A percentile compares a stretch with the other conserved stretches of the same genome.
Conservation (phyloP, 1,139 yeast species). For the Kluyveromyces sp. region DNA sequence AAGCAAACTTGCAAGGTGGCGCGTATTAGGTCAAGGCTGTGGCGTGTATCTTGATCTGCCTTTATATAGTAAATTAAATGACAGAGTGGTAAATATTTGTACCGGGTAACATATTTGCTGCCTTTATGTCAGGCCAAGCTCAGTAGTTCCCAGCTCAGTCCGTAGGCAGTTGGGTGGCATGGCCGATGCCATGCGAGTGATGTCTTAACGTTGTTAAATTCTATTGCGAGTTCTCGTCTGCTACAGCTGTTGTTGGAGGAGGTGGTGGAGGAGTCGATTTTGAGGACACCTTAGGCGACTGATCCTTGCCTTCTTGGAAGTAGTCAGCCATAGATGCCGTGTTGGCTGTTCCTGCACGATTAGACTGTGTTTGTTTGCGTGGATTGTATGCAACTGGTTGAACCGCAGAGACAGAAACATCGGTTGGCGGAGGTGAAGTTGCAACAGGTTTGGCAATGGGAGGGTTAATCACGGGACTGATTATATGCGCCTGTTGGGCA, state of each 20-base stretch:
- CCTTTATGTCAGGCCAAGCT: no score
- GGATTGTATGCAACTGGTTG: conserved; percentile 10
- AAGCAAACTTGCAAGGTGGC: not conserved
- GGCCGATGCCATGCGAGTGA: no score
- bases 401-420: conserved; percentile 18
- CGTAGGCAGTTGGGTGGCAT: no score
- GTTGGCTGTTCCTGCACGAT: conserved; percentile 18
- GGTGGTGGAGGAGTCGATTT: conserved; percentile 19
- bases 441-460: conserved; percentile 4
- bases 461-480: not conserved
- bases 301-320: conserved; percentile 34
- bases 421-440: conserved; percentile 13
- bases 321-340: conserved; percentile 30
- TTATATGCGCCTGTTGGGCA: not conserved
- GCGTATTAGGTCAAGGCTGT: not conserved
- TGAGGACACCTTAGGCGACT: conserved; percentile 23
- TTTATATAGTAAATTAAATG: not conserved
- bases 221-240: not conserved
- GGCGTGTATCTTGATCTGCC: not conserved
- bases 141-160: no score
- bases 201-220: no score
- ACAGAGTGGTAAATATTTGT: not conserved
- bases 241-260: conserved; percentile 27
- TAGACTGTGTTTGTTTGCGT: conserved; percentile 20
- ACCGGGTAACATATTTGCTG: not conserved